These are phyloP conservation scores for Colletotrichum plurivorum DNA, from an alignment of 2,329 filamentous ascomycete species.

Conservation along the genomic window DNA sequence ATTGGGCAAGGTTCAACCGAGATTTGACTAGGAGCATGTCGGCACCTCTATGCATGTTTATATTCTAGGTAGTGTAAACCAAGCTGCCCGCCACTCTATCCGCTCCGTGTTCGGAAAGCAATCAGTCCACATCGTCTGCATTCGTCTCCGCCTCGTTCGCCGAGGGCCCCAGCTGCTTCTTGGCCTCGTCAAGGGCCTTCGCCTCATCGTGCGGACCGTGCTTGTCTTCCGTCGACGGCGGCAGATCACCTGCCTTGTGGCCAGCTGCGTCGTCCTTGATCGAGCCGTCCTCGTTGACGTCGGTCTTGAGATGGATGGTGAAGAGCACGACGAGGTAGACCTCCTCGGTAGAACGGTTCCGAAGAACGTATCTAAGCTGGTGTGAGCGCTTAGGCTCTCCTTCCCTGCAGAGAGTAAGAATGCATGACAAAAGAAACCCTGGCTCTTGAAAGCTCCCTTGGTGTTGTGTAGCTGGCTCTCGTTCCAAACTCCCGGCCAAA, in stretches of 20 bases:
- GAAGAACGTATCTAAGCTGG: constrained; percentile 91
- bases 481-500: constrained; percentile 4
- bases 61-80: too few relatives aligned
- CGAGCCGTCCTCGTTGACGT: constrained; percentile 71
- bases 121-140: constrained; percentile 61
- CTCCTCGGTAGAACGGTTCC: constrained; percentile 80
- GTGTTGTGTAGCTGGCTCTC: constrained; percentile 6
- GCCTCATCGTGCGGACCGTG: constrained; percentile 50
- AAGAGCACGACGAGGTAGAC: constrained; percentile 88
- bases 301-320: constrained; percentile 79
- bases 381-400: constrained; percentile 75
- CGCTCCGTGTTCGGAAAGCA: neutral
- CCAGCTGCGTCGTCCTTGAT: constrained; percentile 60
- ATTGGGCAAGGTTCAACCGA: too few relatives aligned
- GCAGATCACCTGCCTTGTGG: constrained; percentile 44
- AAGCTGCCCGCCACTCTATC: too few relatives aligned
- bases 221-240: constrained; percentile 40
- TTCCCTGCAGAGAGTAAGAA: constrained; percentile 46
- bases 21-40: too few relatives aligned
- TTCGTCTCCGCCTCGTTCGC: constrained; percentile 47
- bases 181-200: constrained; percentile 55
- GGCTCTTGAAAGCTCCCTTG: neutral
- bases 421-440: constrained; percentile 28
- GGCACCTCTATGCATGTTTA: too few relatives aligned
- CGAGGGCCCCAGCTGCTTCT: constrained; percentile 51